phyloP scores from a whole-genome alignment of 2,329 filamentous ascomycete species.

The Colletotrichum viniferum region DNA sequence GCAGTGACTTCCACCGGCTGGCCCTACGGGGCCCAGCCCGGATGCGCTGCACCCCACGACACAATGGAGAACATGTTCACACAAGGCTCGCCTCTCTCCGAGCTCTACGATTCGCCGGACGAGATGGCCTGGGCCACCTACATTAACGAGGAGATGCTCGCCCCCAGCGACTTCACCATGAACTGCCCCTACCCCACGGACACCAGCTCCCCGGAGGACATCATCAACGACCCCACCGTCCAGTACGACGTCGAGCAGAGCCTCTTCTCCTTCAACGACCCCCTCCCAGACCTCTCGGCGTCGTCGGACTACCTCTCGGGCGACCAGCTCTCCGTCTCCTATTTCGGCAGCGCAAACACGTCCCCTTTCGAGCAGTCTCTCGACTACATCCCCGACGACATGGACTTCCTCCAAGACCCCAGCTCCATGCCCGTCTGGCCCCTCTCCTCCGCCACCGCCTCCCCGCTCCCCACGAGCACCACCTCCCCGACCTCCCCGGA shows the following conservation, averaged over 20 bases:
- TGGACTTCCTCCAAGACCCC: neutral
- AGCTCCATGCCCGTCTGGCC: neutral
- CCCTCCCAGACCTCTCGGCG: conserved; percentile 10
- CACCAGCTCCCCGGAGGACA: neutral
- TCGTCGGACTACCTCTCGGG: conserved; percentile 13
- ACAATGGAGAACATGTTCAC: conserved; percentile 7
- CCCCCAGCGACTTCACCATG: conserved; percentile 5
- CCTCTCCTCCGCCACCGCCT: neutral
- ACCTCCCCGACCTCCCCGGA: conserved; percentile 1
- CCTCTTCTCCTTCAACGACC: conserved; percentile 14
- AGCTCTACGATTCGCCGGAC: conserved; percentile 7
- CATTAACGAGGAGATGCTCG: conserved; percentile 13
- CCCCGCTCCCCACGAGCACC: neutral
- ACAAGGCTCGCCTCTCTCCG: conserved; percentile 10
- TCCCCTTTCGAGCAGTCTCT: conserved; percentile 13
- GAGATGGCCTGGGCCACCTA: conserved; percentile 11
- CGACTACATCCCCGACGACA: conserved; percentile 9
- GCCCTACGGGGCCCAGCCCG: conserved; percentile 4
- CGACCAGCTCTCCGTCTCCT: conserved; percentile 14
- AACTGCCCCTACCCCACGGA: neutral
- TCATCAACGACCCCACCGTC: conserved; percentile 4
- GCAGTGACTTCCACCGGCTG: conserved; percentile 9
- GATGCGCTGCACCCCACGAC: conserved; percentile 12
- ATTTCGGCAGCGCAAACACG: conserved; percentile 11
- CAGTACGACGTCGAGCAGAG: conserved; percentile 12